Evolutionary conservation across 495 filamentous ascomycete genomes (phyloP), one percentile per base, ranked within the genome.

Genomic region (Chlorociboria aeruginascens): DNA sequence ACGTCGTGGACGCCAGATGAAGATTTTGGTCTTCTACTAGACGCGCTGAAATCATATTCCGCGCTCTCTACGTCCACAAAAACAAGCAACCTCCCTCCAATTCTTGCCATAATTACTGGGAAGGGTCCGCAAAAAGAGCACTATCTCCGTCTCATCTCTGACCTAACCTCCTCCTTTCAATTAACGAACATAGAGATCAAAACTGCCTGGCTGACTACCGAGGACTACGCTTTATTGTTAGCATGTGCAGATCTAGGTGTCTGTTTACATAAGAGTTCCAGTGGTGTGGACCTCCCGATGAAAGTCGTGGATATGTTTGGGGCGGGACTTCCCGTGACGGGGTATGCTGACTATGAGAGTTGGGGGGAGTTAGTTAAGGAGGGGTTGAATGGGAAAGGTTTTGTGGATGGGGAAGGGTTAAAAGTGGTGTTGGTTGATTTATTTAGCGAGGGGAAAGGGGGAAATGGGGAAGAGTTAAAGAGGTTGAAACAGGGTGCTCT

Each of bases 251-350:
- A 96, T 49, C 63, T 97, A 9, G 92, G 92, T 2, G 76, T 99
- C 13, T 92, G 85, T 56, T 69, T 99, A 41, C 92, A 99, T 63
- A 93, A 77, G 45, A 93, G 86, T 53, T 89, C 83, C 54, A 94
- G 86, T 38, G 92, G 92, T 3, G 86, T 99, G 0, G 92, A 99
- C 66, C 66, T 99, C 17, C 92, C 92, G 0, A 99, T 99, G 92
- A 99, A 99, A 66, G 89, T 99, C 7, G 89, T 99, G 6, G 92
- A 99, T 57, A 92, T 99, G 86, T 95, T 97, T 59, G 92, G 92
- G 0, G 82, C 87, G 0, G 92, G 92, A 0, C 64, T 99, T 43
- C 92, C 92, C 0, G 93, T 99, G 3, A 82, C 80, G 1, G 92
- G 88, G 16, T 95, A 88, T 76, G 71, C 67, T 16, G 73, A 71